These are phyloP conservation scores for Clarireedia hainanense DNA, from an alignment of 2,329 filamentous ascomycete species.

Conservation along the genomic window DNA sequence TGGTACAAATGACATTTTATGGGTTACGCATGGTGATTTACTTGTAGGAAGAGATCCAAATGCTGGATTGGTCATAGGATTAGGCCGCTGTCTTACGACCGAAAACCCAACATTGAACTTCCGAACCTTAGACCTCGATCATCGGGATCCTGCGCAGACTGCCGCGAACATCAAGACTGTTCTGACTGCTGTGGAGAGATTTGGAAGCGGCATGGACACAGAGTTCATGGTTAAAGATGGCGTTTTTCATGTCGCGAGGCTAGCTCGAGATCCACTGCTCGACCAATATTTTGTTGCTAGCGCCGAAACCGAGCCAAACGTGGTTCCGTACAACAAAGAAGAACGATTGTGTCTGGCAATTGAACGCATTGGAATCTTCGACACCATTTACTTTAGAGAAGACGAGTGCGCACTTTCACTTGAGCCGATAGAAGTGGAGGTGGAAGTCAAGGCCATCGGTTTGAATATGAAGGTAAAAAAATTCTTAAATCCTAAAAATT, in stretches of 20 bases:
- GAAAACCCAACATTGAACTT: constrained; percentile 14
- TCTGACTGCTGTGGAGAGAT: neutral
- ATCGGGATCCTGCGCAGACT: neutral
- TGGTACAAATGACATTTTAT: neutral
- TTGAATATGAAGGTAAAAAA: constrained; percentile 5
- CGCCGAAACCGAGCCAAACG: neutral
- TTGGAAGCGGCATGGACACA: neutral
- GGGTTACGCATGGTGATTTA: constrained; percentile 9
- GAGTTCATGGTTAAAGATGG: neutral
- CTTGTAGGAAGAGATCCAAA: constrained; percentile 2
- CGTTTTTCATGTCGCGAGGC: constrained; percentile 9
- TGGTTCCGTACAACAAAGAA: neutral
- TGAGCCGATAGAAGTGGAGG: neutral
- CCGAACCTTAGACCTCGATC: constrained; percentile 8
- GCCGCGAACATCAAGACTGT: neutral
- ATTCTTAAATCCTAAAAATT: neutral
- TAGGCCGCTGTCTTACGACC: constrained; percentile 5
- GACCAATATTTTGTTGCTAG: constrained; percentile 9
- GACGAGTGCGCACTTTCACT: neutral
- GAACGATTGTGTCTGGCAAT: neutral
- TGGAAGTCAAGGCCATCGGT: constrained; percentile 1
- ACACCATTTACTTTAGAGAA: constrained; percentile 2
- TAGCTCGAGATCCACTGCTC: constrained; percentile 6
- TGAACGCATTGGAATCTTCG: constrained; percentile 6
- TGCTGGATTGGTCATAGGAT: constrained; percentile 3